Conservation (phyloP, 805 yeast species). For the Sugiyamaella americana region DNA sequence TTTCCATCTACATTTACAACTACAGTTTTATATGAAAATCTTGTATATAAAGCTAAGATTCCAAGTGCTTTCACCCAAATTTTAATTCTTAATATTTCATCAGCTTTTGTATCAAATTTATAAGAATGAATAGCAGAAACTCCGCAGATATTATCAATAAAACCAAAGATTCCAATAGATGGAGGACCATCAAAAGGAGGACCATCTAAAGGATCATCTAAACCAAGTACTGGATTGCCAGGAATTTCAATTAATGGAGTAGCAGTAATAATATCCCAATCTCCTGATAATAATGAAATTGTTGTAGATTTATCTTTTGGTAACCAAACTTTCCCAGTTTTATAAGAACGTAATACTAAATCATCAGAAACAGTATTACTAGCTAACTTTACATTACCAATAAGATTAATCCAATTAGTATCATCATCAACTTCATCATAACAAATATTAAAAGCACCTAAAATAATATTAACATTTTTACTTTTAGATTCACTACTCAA, state of each 20-base stretch:
- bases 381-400: not conserved
- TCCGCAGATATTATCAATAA: conserved; percentile 17
- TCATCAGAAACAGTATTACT: not conserved
- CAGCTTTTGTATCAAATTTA: not conserved
- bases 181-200: not conserved
- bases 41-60: conserved; percentile 10
- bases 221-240: not conserved
- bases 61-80: conserved; percentile 14
- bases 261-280: conserved; percentile 19
- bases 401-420: not conserved
- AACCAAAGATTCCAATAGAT: conserved; percentile 14
- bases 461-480: not conserved
- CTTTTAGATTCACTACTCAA: not conserved
- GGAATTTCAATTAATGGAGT: conserved; percentile 10
- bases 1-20: not conserved
- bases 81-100: not conserved
- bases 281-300: conserved; percentile 12
- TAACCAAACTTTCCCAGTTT: conserved; percentile 13
- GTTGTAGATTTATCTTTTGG: not conserved
- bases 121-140: conserved; percentile 12
- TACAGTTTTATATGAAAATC: not conserved
- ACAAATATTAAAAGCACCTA: conserved; percentile 5
- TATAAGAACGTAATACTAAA: conserved; percentile 11
- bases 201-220: not conserved
- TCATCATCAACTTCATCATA: not conserved